These are phyloP conservation scores for Tylopilus vinaceipallidus DNA, from an alignment of 768 basidiomycete genomes.

Conservation along the genomic window DNA sequence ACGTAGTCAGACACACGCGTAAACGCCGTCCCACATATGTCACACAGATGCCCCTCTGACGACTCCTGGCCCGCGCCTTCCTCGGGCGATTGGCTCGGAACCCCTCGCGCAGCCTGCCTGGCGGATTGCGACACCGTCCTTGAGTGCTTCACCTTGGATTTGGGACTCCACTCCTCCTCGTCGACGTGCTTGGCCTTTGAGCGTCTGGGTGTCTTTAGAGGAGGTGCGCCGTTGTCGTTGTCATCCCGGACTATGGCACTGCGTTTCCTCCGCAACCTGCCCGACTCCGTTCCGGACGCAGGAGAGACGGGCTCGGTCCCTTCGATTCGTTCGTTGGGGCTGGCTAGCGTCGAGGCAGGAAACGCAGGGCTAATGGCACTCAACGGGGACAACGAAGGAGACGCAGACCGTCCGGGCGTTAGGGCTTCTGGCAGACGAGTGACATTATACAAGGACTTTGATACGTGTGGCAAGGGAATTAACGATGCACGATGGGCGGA, in stretches of 20 bases:
- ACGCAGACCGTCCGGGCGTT: background rate
- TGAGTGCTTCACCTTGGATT: background rate
- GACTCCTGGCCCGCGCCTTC: background rate
- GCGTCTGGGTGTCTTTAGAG: conserved; percentile 5
- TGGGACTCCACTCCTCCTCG: conserved; percentile 24
- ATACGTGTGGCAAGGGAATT: background rate
- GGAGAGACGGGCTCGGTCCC: background rate
- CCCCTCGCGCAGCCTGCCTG: background rate
- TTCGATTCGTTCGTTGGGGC: background rate
- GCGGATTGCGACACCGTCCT: background rate
- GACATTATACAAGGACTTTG: background rate
- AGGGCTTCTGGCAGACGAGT: background rate
- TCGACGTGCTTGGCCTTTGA: conserved; percentile 15
- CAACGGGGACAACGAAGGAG: conserved; percentile 17
- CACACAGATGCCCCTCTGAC: conserved; percentile 5
- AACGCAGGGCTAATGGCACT: conserved; percentile 8
- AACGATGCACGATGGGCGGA: background rate
- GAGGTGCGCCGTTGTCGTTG: background rate
- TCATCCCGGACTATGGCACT: background rate
- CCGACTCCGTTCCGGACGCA: background rate
- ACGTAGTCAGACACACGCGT: conserved; percentile 21
- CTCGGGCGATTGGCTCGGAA: background rate
- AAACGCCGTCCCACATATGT: conserved; percentile 16
- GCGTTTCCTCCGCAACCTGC: conserved; percentile 13
- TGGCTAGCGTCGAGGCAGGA: background rate